Base-by-base conservation (phyloP, 1,284 basidiomycete species). In the Sparassis latifolia region DNA sequence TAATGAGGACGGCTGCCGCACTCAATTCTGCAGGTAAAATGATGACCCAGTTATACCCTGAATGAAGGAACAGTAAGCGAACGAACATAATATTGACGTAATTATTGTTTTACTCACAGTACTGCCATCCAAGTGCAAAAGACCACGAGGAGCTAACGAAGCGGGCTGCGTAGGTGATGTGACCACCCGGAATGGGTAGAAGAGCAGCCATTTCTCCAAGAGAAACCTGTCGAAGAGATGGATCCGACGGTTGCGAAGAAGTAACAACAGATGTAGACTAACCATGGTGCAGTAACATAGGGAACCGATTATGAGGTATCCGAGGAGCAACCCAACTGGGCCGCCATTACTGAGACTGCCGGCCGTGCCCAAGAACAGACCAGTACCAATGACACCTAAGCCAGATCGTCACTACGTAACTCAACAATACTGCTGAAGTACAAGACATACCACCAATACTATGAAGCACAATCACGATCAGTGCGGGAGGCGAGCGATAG, bases 111-210 rank as follows among this genome's bases (percentile, higher is more conserved):
- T 5, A 53, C 61, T 35, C 47, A 86, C 64, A 66, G 63, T 89
- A 90, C 61, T 89, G 84, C 85, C 86, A 92, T 7, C 88, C 89
- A 80, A 88, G 82, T 10, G 89, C 79, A 61, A 92, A 92, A 1
- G 84, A 84, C 52, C 92, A 75, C 2, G 89, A 85, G 4, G 85
- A 83, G 61, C 90, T 82, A 30, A 92, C 84, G 63, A 91, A 91
- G 41, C 87, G 83, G 56, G 81, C 81, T 3, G 90, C 86, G 39
- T 92, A 73, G 46, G 79, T 84, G 65, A 93, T 87, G 65, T 92
- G 90, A 4, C 90, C 82, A 54, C 82, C 86, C 45, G 66, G 66
- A 0, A 77, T 52, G 6, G 73, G 73, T 12, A 70, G 58, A 51
- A 64, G 66, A 1, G 68, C 60, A n/a, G 65, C 54, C 68, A 69